Base-by-base conservation (phyloP, 768 basidiomycete species). In the Termitomyces bulborhizus region DNA sequence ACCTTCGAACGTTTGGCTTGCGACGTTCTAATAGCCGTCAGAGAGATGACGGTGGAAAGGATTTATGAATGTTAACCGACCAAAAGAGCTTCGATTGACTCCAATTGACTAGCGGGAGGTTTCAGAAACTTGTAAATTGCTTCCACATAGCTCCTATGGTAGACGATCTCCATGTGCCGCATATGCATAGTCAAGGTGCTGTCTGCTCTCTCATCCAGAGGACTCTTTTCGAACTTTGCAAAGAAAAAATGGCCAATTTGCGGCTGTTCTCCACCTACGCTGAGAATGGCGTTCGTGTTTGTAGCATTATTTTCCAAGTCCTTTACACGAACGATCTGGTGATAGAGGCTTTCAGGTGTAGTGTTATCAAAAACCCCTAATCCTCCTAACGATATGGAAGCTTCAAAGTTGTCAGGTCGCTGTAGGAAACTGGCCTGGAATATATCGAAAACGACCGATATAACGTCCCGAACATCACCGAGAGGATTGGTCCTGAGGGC, bases 91-190 rank as follows among this genome's bases (percentile, higher is more conserved):
- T 90, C 89, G 48, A 99, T 92, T 1, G 94, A 96, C 69, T 98
- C 94, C 53, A 99, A 70, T 66, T 98, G 95, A 68, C 89, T 96
- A 42, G 86, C 86, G 2, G 97, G 96, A 2, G 94, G 96, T 65
- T 86, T 90, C 73, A 99, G 87, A 73, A 98, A 99, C 58, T 78
- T 81, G 63, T 88, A 87, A 21, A 98, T 82, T 3, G 90, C 90
- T 73, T 98, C 97, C 29, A 98, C 79, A 67, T 96, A 98, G 26
- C 91, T 93, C 64, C 77, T 83, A 66, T 98, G 93, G 66, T 99
- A 99, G 41, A 99, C 90, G 59, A 99, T 88, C 70, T 98, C 96
- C 85, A 96, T 89, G 63, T 96, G 89, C 11, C 91, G 83, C 90
- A 98, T 89, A 54, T 85, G 86, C 46, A 95, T 81, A 12, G 88